A percentile compares a stretch with the other conserved stretches of the same genome.
Evolutionary conservation across 768 basidiomycete species (phyloP).

Genomic region (Mycena metata): DNA sequence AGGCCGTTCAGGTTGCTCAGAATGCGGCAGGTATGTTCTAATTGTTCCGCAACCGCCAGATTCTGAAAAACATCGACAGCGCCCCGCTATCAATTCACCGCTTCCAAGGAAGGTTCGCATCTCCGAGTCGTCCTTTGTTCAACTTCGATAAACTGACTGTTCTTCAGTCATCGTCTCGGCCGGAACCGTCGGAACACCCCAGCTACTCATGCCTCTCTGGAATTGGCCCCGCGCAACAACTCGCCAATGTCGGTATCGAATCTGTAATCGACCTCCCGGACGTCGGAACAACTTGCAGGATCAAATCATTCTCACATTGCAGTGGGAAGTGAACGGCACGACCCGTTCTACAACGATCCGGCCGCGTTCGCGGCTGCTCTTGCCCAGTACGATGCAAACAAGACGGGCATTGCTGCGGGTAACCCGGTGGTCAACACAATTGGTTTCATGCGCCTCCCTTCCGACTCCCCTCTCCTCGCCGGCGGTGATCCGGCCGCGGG

Average conservation of each 20-base stretch:
- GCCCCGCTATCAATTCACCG: slow-evolving; percentile 3
- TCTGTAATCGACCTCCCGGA: slow-evolving; percentile 52
- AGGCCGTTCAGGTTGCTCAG: slow-evolving; percentile 15
- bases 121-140: neutral
- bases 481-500: slow-evolving; percentile 26
- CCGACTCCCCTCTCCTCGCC: neutral
- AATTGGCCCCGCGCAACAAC: slow-evolving; percentile 49
- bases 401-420: slow-evolving; percentile 25
- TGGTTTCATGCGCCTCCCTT: slow-evolving; percentile 20
- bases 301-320: slow-evolving; percentile 31
- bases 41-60: too few relatives aligned
- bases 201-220: slow-evolving; percentile 53
- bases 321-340: slow-evolving; percentile 18
- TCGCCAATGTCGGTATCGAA: slow-evolving; percentile 47
- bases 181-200: slow-evolving; percentile 46
- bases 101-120: slow-evolving; percentile 23
- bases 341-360: slow-evolving; percentile 19
- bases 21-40: neutral
- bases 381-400: slow-evolving; percentile 18
- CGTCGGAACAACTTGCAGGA: slow-evolving; percentile 61
- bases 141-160: neutral
- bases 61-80: neutral
- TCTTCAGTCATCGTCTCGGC: slow-evolving; percentile 47
- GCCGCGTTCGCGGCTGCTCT: slow-evolving; percentile 13
- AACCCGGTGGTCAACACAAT: slow-evolving; percentile 26